phyloP scores from a whole-genome alignment of 2,329 filamentous ascomycete species.

The Epichloe sibirici region DNA sequence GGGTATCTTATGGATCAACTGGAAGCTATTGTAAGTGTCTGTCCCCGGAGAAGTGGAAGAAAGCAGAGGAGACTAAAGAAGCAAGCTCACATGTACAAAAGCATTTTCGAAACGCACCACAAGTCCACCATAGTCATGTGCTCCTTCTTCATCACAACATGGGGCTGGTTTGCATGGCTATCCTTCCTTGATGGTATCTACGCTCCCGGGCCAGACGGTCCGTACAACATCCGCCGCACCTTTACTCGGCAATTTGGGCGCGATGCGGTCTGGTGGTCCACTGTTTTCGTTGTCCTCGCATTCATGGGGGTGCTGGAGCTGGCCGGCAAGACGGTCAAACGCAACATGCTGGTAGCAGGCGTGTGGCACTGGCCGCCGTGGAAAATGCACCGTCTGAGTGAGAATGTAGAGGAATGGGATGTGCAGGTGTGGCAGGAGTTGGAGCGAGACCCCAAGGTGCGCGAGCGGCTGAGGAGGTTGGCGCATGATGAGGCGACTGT shows the following conservation, averaged over 20 bases:
- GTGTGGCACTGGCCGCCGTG: conserved; percentile 36
- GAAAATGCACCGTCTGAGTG: conserved; percentile 21
- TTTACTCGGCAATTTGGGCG: conserved; percentile 56
- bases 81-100: conserved; percentile 5
- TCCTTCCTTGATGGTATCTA: conserved; percentile 57
- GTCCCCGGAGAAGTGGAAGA: neutral
- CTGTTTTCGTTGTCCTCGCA: conserved; percentile 50
- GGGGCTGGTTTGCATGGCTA: conserved; percentile 65
- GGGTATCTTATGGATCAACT: conserved; percentile 59
- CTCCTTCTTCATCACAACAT: conserved; percentile 44
- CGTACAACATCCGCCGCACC: conserved; percentile 57
- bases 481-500: conserved; percentile 22
- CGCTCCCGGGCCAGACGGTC: conserved; percentile 29
- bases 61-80: neutral
- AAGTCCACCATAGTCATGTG: conserved; percentile 53
- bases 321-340: conserved; percentile 37
- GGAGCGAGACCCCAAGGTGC: conserved; percentile 36
- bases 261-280: conserved; percentile 63
- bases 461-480: conserved; percentile 28
- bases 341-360: conserved; percentile 32
- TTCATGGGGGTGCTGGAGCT: conserved; percentile 54
- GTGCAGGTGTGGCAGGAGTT: conserved; percentile 47
- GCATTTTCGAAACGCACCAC: conserved; percentile 66
- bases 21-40: conserved; percentile 57
- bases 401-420: conserved; percentile 37